Base-by-base conservation (phyloP, 1,284 basidiomycete species). In the Tranzscheliella williamsii region DNA sequence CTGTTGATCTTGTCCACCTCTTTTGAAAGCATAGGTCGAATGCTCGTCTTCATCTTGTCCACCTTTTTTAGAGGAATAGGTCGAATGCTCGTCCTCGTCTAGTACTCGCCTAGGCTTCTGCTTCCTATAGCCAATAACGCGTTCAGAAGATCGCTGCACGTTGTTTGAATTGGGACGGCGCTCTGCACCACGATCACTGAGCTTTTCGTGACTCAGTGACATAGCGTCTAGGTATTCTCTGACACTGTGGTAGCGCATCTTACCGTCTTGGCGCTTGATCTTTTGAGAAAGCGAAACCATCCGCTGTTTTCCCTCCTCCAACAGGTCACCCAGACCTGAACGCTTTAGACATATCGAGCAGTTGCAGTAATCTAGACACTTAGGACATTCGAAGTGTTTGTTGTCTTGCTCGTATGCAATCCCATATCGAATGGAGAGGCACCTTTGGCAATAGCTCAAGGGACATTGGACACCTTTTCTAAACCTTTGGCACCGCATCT, bases 311-410 rank as follows among this genome's bases (percentile, higher is more conserved):
- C 38, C 42, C 16, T 43, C 38, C 12, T 34, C 33, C 5, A 58
- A 22, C 17, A 55, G 24, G 20, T 47, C 35, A 20, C 50, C 61
- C 18, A 50, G 38, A 11, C 52, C 61, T 2, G 44, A 45, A 4
- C 52, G 52, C 24, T 40, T 24, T 12, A 56, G 47, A 42, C 57
- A 63, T 33, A 55, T 34, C n/a, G 58, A 48, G 38, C 67, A 69
- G 32, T 60, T 62, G 50, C 67, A 69, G 27, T 42, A 61, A 35
- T 51, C 54, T 21, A 42, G 27, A 38, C 67, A 69, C 12, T 34
- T 50, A 5, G 67, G 65, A 30, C 67, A 69, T 2, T 38, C 27
- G 32, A 56, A 69, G 12, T 39, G 44, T 21, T 17, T 21, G n/a
- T 31, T 34, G 17, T 30, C 29, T n/a, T 49, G 37, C 9, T 68